Conservation (phyloP, 768 basidiomycete species). For the Rhodotorula kratochvilovae region DNA sequence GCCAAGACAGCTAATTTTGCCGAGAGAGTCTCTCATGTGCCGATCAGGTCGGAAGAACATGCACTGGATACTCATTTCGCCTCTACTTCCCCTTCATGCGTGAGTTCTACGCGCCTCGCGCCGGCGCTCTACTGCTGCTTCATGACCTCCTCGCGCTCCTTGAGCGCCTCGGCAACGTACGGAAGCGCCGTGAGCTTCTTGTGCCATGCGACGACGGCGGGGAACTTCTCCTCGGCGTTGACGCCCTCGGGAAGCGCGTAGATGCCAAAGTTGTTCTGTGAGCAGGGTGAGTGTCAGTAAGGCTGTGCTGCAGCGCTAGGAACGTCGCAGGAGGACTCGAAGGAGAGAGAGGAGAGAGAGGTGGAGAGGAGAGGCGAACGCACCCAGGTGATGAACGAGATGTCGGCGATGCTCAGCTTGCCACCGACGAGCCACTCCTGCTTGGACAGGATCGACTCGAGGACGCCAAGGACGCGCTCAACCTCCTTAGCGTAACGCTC, state of each 20-base stretch:
- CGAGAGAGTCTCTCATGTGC: too few relatives aligned
- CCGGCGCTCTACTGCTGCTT: neutral
- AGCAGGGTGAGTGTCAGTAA: neutral
- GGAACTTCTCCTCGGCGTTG: conserved; percentile 25
- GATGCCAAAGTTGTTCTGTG: conserved; percentile 24
- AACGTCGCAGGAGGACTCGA: too few relatives aligned
- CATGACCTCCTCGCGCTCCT: conserved; percentile 18
- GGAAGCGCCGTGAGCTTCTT: conserved; percentile 7
- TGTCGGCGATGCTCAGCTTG: conserved; percentile 40
- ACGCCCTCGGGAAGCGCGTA: conserved; percentile 30
- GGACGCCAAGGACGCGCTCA: conserved; percentile 36
- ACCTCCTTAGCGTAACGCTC: conserved; percentile 39
- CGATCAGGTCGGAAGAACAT: too few relatives aligned
- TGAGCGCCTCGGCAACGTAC: conserved; percentile 29
- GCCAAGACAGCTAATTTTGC: too few relatives aligned
- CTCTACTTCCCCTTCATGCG: too few relatives aligned
- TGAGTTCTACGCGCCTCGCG: too few relatives aligned
- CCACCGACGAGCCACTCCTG: conserved; percentile 33
- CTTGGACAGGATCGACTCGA: conserved; percentile 36
- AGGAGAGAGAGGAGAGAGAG: too few relatives aligned
- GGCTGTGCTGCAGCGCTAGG: too few relatives aligned
- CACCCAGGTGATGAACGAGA: conserved; percentile 37
- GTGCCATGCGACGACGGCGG: conserved; percentile 21
- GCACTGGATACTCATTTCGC: neutral
- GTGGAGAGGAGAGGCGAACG: neutral